Evolutionary conservation across 331 rosid species (phyloP).

Genomic region (Pyracantha coccinea): DNA sequence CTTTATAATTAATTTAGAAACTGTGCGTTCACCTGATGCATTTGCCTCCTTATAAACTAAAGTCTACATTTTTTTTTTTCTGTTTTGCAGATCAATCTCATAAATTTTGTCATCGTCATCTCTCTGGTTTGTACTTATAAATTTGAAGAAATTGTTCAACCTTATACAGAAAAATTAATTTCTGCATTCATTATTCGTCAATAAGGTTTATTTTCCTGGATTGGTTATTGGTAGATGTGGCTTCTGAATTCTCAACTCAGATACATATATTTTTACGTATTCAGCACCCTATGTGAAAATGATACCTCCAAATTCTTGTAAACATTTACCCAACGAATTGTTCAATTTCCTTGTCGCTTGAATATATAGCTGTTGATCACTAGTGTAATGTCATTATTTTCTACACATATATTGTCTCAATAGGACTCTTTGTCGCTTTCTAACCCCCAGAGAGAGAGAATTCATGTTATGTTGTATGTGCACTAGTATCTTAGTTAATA

Average conservation of each 20-base stretch:
- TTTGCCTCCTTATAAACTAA: neutral
- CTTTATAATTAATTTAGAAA: neutral
- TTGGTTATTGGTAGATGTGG: neutral
- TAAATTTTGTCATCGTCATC: neutral
- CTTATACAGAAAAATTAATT: neutral
- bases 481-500: too few species aligned
- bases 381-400: too few species aligned
- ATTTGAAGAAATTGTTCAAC: neutral
- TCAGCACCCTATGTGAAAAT: neutral
- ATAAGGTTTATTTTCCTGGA: neutral
- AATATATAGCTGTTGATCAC: too few species aligned
- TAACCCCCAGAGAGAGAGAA: too few species aligned
- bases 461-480: too few species aligned
- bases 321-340: neutral
- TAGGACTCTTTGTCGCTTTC: neutral
- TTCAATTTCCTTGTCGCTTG: neutral
- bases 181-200: slow-evolving; percentile 6
- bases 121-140: neutral
- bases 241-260: neutral
- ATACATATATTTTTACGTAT: neutral
- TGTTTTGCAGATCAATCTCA: slow-evolving; percentile 28
- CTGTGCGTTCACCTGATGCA: neutral
- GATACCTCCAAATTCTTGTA: slow-evolving; percentile 2
- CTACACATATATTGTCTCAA: too few species aligned
- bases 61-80: neutral